Conservation (phyloP, 192 early-diverging fungal species). For the Fimicolochytrium jonesii region DNA sequence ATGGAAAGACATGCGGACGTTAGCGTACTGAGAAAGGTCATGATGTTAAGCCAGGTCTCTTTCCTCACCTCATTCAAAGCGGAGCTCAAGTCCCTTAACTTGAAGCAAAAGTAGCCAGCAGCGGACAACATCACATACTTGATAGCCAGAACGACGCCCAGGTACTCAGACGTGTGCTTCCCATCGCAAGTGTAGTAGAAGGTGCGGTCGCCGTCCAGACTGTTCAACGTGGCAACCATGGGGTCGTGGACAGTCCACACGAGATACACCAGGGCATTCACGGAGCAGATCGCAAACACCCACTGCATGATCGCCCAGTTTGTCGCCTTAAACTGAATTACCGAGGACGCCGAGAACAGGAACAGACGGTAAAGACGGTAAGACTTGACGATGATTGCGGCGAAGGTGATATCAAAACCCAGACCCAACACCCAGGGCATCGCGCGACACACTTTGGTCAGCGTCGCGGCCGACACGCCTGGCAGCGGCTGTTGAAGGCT, state of each 20-base stretch:
- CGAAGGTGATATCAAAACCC: slow-evolving; percentile 24
- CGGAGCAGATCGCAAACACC: slow-evolving; percentile 15
- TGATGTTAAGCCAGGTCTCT: background rate
- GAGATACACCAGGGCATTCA: slow-evolving; percentile 12
- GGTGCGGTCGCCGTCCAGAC: slow-evolving; percentile 15
- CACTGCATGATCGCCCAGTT: slow-evolving; percentile 22
- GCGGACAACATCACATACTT: slow-evolving; percentile 20
- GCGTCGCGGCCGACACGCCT: background rate
- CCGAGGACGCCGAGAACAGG: slow-evolving; percentile 8
- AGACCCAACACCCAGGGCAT: slow-evolving; percentile 24
- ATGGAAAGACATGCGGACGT: background rate
- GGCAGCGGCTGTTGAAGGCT: slow-evolving; percentile 10
- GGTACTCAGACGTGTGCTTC: background rate
- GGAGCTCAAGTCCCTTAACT: slow-evolving; percentile 12
- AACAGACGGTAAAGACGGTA: slow-evolving; percentile 24
- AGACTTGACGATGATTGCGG: slow-evolving; percentile 24
- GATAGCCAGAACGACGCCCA: slow-evolving; percentile 6
- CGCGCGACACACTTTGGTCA: slow-evolving; percentile 5
- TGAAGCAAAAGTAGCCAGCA: slow-evolving; percentile 18
- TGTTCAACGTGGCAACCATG: slow-evolving; percentile 2
- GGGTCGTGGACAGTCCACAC: slow-evolving; percentile 20
- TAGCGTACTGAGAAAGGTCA: background rate
- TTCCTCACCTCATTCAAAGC: slow-evolving; percentile 15
- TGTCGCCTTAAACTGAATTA: slow-evolving; percentile 19
- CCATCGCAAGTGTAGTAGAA: slow-evolving; percentile 18